Conservation (phyloP, 495 filamentous ascomycete species). For the Penicillium malachiteum region DNA sequence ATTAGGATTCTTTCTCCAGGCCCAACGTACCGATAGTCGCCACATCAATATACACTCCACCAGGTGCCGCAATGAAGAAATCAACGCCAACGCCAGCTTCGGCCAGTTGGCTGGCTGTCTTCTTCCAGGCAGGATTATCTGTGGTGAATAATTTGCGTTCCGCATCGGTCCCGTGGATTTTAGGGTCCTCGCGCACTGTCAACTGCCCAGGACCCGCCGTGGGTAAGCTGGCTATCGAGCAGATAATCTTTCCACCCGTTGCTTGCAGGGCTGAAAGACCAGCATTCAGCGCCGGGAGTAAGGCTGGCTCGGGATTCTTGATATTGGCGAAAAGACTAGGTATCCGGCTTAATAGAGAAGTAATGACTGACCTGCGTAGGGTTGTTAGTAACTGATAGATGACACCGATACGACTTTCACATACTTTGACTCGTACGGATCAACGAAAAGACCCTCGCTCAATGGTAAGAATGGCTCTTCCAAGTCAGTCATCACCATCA, state of each 20-base stretch:
- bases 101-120: constrained; percentile 82
- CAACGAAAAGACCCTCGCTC: constrained; percentile 89
- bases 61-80: constrained; percentile 89
- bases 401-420: constrained; percentile 10
- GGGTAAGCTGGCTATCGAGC: constrained; percentile 77
- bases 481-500: constrained; percentile 98
- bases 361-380: constrained; percentile 65
- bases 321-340: constrained; percentile 81
- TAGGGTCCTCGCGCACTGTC: constrained; percentile 81
- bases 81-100: constrained; percentile 85
- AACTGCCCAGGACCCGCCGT: constrained; percentile 87
- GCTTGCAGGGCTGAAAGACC: constrained; percentile 75
- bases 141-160: constrained; percentile 92
- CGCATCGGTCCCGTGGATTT: constrained; percentile 79
- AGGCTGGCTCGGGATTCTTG: constrained; percentile 84
- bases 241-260: constrained; percentile 92
- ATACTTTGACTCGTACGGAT: constrained; percentile 88
- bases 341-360: constrained; percentile 73
- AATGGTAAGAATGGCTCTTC: constrained; percentile 96
- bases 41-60: constrained; percentile 88
- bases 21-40: constrained; percentile 78
- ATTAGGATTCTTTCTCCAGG: background rate
- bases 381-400: constrained; percentile 7
- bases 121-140: constrained; percentile 81
- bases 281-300: constrained; percentile 80